Percentiles rank a stretch among this genome's conserved stretches.
phyloP scores from a whole-genome alignment of 345 rosid species.

The Clausena lansium region DNA sequence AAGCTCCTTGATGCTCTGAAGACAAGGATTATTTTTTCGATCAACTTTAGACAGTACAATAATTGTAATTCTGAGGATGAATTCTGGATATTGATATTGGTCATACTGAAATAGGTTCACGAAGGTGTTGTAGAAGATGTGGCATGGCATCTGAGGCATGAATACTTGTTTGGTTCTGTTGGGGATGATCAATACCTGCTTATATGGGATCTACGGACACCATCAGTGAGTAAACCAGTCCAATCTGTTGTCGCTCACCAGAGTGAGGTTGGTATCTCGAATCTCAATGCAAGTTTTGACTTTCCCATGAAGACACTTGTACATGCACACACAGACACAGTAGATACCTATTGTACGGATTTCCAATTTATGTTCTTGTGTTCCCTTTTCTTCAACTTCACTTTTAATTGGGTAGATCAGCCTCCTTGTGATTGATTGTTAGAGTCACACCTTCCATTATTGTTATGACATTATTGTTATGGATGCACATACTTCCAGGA shows the following conservation, averaged over 20 bases:
- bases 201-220: constrained; percentile 89
- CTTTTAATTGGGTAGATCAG: background rate
- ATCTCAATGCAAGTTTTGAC: background rate
- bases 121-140: constrained; percentile 99
- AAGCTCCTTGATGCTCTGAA: background rate
- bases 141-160: constrained; percentile 98
- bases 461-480: background rate
- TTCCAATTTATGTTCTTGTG: background rate
- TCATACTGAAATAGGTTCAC: constrained; percentile 57
- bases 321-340: background rate
- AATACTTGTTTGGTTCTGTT: constrained; percentile 93
- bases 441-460: background rate
- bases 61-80: background rate
- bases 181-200: constrained; percentile 95
- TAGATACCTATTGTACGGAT: background rate
- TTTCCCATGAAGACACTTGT: background rate
- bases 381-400: background rate
- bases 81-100: background rate
- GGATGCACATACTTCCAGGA: background rate
- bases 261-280: constrained; percentile 63
- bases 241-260: constrained; percentile 96
- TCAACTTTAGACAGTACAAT: background rate
- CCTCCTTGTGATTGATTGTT: background rate
- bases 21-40: background rate
- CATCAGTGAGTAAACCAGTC: constrained; percentile 66